Conservation (phyloP, 2,329 filamentous ascomycete species). For the Tolypocladium cylindrosporum region DNA sequence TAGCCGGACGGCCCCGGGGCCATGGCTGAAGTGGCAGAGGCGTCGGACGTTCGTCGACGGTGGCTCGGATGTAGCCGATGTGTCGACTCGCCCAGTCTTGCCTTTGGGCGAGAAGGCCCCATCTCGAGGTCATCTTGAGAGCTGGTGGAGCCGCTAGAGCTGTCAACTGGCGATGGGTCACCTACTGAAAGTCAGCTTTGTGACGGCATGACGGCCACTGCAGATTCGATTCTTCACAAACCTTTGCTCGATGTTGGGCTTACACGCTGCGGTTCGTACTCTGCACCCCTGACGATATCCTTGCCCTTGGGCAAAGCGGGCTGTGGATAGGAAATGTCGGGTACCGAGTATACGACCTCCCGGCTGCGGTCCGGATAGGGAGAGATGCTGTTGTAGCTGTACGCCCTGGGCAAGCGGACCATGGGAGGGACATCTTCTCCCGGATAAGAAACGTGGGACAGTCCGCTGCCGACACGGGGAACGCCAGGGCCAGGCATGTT, state of each 20-base stretch:
- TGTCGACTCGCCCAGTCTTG: constrained; percentile 4
- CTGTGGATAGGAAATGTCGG: constrained; percentile 13
- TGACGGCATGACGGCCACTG: neutral
- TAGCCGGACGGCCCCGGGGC: constrained; percentile 4
- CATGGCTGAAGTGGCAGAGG: constrained; percentile 12
- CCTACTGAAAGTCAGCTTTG: neutral
- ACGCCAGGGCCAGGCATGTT: constrained; percentile 25
- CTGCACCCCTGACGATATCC: constrained; percentile 23
- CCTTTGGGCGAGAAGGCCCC: constrained; percentile 12
- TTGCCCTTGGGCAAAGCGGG: constrained; percentile 30
- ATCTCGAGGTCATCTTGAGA: constrained; percentile 32
- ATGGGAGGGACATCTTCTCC: constrained; percentile 28
- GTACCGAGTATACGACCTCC: constrained; percentile 20
- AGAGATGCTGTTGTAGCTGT: constrained; percentile 32
- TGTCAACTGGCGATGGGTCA: constrained; percentile 14
- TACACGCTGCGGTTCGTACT: constrained; percentile 20
- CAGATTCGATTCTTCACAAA: constrained; percentile 7
- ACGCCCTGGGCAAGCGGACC: constrained; percentile 28
- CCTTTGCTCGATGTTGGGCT: constrained; percentile 29
- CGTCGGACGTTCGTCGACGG: constrained; percentile 18
- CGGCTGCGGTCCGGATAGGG: constrained; percentile 13
- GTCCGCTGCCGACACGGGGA: constrained; percentile 36
- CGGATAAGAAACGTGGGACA: constrained; percentile 38
- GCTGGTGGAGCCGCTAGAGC: constrained; percentile 26
- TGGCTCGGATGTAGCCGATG: constrained; percentile 16